Evolutionary conservation across 2,329 filamentous ascomycete genomes (phyloP).

Genomic region (Simplicillium aogashimaense): DNA sequence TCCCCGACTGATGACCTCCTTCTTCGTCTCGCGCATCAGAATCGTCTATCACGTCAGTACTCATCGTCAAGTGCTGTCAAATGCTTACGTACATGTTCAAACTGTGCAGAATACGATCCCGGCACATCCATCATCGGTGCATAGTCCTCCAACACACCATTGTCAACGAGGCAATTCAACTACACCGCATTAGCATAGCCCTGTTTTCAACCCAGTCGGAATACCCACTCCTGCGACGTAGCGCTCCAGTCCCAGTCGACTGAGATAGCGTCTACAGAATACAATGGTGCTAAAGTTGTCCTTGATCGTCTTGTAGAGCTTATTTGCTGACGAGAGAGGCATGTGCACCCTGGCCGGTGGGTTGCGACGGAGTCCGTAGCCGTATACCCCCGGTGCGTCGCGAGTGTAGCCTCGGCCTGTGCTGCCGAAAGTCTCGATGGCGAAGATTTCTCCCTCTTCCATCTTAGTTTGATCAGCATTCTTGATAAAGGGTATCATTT

Average conservation of each 20-base stretch:
- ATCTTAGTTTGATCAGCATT: constrained; percentile 77
- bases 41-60: too few species aligned
- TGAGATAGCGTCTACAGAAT: constrained; percentile 52
- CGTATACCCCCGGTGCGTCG: constrained; percentile 49
- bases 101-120: constrained; percentile 55
- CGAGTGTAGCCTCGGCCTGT: constrained; percentile 74
- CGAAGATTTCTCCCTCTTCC: constrained; percentile 89
- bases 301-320: constrained; percentile 46
- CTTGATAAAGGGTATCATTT: constrained; percentile 86
- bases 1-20: too few species aligned
- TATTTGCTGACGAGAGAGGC: constrained; percentile 42
- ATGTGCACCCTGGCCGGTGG: constrained; percentile 22
- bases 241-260: constrained; percentile 49
- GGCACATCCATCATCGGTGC: constrained; percentile 44
- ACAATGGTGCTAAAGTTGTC: constrained; percentile 53
- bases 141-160: constrained; percentile 48
- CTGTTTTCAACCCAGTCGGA: accelerated
- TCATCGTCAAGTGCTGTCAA: too few species aligned
- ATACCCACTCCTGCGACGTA: constrained; percentile 46
- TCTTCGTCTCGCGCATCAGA: too few species aligned
- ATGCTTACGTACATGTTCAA: constrained; percentile 38
- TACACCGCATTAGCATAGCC: constrained; percentile 13
- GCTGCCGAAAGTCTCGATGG: constrained; percentile 87
- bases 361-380: constrained; percentile 33
- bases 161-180: constrained; percentile 46